A percentile compares a stretch with the other conserved stretches of the same genome.
Evolutionary conservation across 441 rosid genomes (phyloP).

Genomic region (Cnidoscolus chayamansa): DNA sequence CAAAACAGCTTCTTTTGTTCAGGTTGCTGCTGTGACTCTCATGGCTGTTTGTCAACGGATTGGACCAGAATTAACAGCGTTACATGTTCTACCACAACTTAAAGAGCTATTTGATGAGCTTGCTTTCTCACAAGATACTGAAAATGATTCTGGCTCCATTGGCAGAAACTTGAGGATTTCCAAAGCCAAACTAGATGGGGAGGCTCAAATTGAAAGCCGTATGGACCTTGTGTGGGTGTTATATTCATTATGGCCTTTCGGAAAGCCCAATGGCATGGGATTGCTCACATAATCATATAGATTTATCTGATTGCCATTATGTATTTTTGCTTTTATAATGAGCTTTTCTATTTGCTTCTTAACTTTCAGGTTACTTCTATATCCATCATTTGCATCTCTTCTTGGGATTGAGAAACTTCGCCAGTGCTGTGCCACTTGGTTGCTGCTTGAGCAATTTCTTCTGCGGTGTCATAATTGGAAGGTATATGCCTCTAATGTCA

Average conservation of each 20-base stretch:
- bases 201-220: conserved; percentile 69
- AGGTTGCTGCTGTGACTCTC: conserved; percentile 81
- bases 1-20: conserved; percentile 25
- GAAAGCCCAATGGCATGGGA: conserved; percentile 13
- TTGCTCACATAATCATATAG: conserved; percentile 5
- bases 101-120: conserved; percentile 90
- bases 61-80: conserved; percentile 85
- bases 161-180: conserved; percentile 44
- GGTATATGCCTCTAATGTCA: conserved; percentile 38
- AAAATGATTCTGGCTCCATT: conserved; percentile 42
- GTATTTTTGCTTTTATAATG: conserved; percentile 12
- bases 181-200: conserved; percentile 45
- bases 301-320: background rate
- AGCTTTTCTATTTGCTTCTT: conserved; percentile 20
- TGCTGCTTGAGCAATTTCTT: conserved; percentile 92
- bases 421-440: conserved; percentile 89
- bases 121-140: conserved; percentile 80
- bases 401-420: conserved; percentile 96
- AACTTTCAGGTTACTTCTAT: conserved; percentile 70
- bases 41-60: conserved; percentile 78
- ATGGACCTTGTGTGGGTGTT: conserved; percentile 93
- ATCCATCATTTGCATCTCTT: conserved; percentile 86
- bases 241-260: conserved; percentile 24
- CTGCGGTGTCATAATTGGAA: conserved; percentile 84
- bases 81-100: conserved; percentile 85